Evolutionary conservation across 1,284 basidiomycete species (phyloP).

Genomic region (Melanopsichium pennsylvanicum): DNA sequence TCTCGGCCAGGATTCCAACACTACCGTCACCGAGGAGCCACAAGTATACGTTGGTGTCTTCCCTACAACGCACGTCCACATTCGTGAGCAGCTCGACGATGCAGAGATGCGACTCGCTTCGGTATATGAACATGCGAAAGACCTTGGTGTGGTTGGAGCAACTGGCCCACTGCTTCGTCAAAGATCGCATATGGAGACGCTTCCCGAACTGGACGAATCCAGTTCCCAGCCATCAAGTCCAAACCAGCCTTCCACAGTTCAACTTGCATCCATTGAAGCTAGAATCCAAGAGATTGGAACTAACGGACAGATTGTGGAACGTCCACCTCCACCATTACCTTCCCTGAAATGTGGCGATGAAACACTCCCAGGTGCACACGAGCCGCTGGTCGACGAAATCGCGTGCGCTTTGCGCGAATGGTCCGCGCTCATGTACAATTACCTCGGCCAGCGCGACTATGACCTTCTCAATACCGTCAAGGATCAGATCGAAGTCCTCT

Average conservation of each 20-base stretch:
- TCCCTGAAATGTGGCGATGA: constrained; percentile 74
- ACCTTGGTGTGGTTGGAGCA: constrained; percentile 50
- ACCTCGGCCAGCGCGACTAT: constrained; percentile 88
- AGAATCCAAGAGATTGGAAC: constrained; percentile 24
- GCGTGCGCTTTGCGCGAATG: constrained; percentile 94
- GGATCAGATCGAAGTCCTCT: constrained; percentile 88
- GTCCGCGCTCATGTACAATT: constrained; percentile 88
- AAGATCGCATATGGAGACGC: constrained; percentile 42
- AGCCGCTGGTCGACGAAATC: constrained; percentile 96
- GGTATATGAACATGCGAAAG: constrained; percentile 68
- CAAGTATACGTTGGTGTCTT: constrained; percentile 97
- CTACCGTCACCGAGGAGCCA: constrained; percentile 67
- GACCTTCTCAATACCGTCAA: constrained; percentile 84
- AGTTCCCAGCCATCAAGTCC: constrained; percentile 42
- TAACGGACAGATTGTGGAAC: constrained; percentile 42
- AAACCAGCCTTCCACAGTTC: constrained; percentile 4
- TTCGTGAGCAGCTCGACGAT: constrained; percentile 86
- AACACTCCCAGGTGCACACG: constrained; percentile 65
- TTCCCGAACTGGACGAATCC: constrained; percentile 49
- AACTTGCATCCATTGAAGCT: constrained; percentile 17
- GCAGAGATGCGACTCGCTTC: constrained; percentile 84
- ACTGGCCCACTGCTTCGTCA: constrained; percentile 32
- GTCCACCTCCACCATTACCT: constrained; percentile 84
- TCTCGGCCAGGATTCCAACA: constrained; percentile 8
- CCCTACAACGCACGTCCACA: constrained; percentile 85